phyloP scores from a whole-genome alignment of 139 green algal genomes.

The Ettlia oleoabundans region DNA sequence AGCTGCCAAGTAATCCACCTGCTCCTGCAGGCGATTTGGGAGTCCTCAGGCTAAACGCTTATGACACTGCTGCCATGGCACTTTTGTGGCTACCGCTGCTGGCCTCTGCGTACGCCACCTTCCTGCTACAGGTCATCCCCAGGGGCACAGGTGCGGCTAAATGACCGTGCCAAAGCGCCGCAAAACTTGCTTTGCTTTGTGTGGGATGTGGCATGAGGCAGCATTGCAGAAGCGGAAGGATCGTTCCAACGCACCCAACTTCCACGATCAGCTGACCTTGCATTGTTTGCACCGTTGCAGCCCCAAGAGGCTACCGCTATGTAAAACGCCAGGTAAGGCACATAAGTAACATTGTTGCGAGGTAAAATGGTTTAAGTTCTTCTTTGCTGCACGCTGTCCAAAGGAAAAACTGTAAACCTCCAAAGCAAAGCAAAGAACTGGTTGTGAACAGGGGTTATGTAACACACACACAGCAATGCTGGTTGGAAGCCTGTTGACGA shows the following conservation, averaged over 20 bases:
- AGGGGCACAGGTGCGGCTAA: neutral
- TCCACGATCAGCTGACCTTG: neutral
- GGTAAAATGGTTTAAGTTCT: neutral
- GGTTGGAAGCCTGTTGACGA: too few relatives aligned
- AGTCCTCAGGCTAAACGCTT: neutral
- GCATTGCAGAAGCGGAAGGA: neutral
- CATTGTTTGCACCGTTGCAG: neutral
- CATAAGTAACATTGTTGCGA: neutral
- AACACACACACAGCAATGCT: too few relatives aligned
- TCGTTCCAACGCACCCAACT: too few relatives aligned
- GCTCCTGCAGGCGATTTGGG: neutral
- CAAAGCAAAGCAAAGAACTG: too few relatives aligned
- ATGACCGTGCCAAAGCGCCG: too few relatives aligned
- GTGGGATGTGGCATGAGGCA: too few relatives aligned
- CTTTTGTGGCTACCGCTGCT: constrained; percentile 19
- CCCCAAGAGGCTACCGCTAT: neutral
- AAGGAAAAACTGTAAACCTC: neutral
- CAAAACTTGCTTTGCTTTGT: neutral
- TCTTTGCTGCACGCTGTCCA: neutral
- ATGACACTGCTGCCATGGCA: neutral
- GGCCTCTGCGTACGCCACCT: neutral
- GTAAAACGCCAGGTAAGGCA: neutral
- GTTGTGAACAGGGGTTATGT: too few relatives aligned
- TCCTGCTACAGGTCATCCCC: neutral
- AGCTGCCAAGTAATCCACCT: too few relatives aligned